A percentile compares a stretch with the other conserved stretches of the same genome.
Conservation (phyloP, 768 basidiomycete species). For the Suillus brevipes region DNA sequence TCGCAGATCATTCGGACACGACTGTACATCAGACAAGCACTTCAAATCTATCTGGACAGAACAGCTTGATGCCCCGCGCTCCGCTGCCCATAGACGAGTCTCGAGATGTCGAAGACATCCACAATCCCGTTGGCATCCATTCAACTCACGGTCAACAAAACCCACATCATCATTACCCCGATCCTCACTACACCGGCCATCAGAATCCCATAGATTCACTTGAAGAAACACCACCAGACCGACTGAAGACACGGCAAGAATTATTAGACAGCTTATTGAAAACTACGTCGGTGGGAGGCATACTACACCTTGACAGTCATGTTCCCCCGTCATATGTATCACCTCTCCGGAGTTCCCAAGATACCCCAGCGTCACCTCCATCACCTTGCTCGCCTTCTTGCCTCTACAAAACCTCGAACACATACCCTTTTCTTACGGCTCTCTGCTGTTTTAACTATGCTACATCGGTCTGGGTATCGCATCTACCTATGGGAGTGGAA, state of each 20-base stretch:
- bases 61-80: neutral
- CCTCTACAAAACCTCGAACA: slow-evolving; percentile 53
- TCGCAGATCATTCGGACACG: neutral
- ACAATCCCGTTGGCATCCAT: slow-evolving; percentile 11
- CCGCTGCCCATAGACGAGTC: neutral
- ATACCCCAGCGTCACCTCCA: slow-evolving; percentile 52
- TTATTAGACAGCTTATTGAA: slow-evolving; percentile 36
- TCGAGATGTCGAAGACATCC: slow-evolving; percentile 9
- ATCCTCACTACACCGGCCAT: neutral
- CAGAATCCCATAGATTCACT: neutral
- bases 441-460: slow-evolving; percentile 61
- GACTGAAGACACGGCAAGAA: slow-evolving; percentile 22
- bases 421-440: slow-evolving; percentile 62
- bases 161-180: slow-evolving; percentile 2
- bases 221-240: slow-evolving; percentile 9
- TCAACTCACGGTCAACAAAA: slow-evolving; percentile 12
- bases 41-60: neutral
- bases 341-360: slow-evolving; percentile 2
- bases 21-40: neutral
- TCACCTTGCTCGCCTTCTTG: slow-evolving; percentile 60
- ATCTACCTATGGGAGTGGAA: slow-evolving; percentile 77
- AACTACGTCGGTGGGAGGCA: slow-evolving; percentile 43
- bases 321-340: slow-evolving; percentile 19
- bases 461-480: slow-evolving; percentile 54
- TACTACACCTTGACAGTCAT: slow-evolving; percentile 34